Evolutionary conservation across 495 filamentous ascomycete genomes (phyloP).

Genomic region (Aeminium ludgeri): DNA sequence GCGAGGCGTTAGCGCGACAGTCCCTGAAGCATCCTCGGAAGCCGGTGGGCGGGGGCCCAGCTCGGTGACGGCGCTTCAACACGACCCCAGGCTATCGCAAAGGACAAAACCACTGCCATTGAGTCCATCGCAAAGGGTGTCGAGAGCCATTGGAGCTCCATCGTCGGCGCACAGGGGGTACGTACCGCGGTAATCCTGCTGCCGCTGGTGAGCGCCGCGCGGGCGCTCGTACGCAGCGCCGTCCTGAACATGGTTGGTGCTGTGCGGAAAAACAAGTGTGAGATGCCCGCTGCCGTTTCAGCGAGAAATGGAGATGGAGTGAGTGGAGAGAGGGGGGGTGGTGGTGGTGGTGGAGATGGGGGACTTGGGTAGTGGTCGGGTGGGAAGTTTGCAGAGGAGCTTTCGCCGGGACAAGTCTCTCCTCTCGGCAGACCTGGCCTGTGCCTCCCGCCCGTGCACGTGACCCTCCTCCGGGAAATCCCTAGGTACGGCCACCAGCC

Average conservation of each 20-base stretch:
- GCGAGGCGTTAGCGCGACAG: constrained; percentile 12
- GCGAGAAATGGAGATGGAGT: constrained; percentile 7
- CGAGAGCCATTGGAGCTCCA: constrained; percentile 12
- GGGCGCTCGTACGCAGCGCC: constrained; percentile 88
- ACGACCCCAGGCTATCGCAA: no score
- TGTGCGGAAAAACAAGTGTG: constrained; percentile 1
- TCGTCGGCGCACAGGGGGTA: constrained; percentile 19
- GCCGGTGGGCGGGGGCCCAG: no score
- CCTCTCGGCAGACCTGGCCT: background rate
- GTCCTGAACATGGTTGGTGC: constrained; percentile 71
- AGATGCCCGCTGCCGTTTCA: constrained; percentile 3
- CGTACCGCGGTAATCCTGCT: constrained; percentile 86
- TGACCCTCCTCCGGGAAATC: background rate
- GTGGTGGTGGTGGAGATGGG: background rate
- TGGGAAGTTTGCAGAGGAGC: constrained; percentile 1
- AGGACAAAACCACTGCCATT: constrained; percentile 5
- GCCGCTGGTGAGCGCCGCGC: constrained; percentile 61
- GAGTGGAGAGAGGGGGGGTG: constrained; percentile 8
- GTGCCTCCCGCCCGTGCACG: background rate
- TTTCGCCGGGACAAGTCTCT: background rate
- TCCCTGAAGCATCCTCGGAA: background rate
- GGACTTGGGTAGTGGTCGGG: background rate
- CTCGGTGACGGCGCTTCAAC: no score
- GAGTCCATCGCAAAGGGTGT: constrained; percentile 1
- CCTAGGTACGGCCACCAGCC: background rate